Base-by-base conservation (phyloP, 176 grass and related monocot genomes). In the Zoysia japonica region DNA sequence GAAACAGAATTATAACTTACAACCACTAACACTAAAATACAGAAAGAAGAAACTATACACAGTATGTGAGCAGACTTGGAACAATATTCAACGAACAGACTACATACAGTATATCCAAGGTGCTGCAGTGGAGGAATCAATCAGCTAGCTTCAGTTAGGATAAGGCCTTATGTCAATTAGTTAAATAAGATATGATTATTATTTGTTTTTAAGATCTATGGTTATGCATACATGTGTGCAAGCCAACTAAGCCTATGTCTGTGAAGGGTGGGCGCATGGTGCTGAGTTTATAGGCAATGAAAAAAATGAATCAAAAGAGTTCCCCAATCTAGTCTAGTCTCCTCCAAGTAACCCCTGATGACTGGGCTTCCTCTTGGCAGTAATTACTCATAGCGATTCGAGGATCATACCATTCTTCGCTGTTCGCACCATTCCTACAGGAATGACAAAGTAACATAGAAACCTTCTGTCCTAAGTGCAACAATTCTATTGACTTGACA, bases 21-120 rank as follows among this genome's bases (percentile, higher is more conserved):
- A 80, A 13, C 77, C 71, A 43, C 12, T 65, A 89, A 51, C 39
- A 49, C 70, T 61, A 64, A 83, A 49, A 78, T 45, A 72, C 11
- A 61, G 42, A 60, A 49, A 74, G 73, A 61, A 77, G 65, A 76
- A 52, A 45, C 17, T 6, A 56, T 43, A 76, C 7, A 64, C 5
- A 16, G 55, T 57, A 28, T 57, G 17, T 19, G 17, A 28, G 28
- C 28, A 28, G 28, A 28, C 28, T 28, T 28, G 28, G 28, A 78
- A 68, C 50, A 2, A 2, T 19, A 67, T 54, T 56, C 78, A 50
- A 54, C 48, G 28, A 76, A 71, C 0, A 66, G 53, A 13, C 42
- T 57, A 17, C 5, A 57, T 57, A 55, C 17, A 57, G 55, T 19
- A 57, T 57, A 57, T 51, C 4, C 5, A 50, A 65, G 50, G 36